Evolutionary conservation across 306 rosid species (phyloP), one percentile per base, ranked within the genome.

Genomic region (Vigna reflexopilosa): DNA sequence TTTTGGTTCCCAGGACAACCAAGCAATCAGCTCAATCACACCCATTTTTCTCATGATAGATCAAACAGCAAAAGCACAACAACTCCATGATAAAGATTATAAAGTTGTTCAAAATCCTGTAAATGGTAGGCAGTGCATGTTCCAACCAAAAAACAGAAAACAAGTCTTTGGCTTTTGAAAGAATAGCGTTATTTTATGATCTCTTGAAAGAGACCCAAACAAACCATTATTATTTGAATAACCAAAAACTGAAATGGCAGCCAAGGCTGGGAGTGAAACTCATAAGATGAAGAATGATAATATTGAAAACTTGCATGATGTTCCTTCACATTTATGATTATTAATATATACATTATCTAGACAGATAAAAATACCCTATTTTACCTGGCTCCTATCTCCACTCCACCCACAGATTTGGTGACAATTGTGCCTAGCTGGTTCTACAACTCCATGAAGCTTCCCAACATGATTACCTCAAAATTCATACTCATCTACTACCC

Each of bases 401-500:
- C 22, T 65, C 67, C 19, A 6, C 67, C 63, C 48, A 59, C 30
- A 8, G 49, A 72, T 73, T 58, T 49, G 38, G 75, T 72, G 75
- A 70, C 79, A 67, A 48, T 42, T 77, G 68, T 78, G 73, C 75
- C 83, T 69, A 76, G 78, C 81, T 62, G 30, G 78, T 61, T 71
- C 80, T 79, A 78, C 87, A 58, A 72, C 24, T 47, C 75, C 75
- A 61, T 67, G 67, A 59, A 56, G 83, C 87, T 84, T 81, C 83
- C 77, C 83, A 83, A 70, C 65, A 40, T 11, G 50, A 34, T 17
- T 67, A 68, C 81, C 87, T 75, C 80, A 83, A 70, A 77, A 86
- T 69, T 81, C 80, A 77, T 54, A 78, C 76, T 83, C 68, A 58
- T 68, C 91, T 86, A 73, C 91, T 85, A n/a, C 69, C 32, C 22